These are phyloP conservation scores for Euphorbia lathyris DNA, from an alignment of 345 rosid genomes.

Conservation along the genomic window DNA sequence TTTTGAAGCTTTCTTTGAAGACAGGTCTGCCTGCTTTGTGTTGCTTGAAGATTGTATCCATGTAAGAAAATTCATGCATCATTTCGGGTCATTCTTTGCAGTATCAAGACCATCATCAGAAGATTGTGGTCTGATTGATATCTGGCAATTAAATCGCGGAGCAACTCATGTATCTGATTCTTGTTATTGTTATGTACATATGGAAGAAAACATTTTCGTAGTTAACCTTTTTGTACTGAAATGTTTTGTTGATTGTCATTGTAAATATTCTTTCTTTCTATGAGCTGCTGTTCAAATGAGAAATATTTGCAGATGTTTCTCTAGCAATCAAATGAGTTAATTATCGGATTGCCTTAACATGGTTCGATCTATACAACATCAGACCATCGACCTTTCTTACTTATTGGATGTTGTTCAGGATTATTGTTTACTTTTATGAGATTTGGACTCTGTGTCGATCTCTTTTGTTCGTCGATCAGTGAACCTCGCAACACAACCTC, in stretches of 20 bases:
- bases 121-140: background rate
- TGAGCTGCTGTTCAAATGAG: background rate
- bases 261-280: too few species aligned
- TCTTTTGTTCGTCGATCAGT: too few species aligned
- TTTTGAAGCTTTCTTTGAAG: background rate
- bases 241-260: background rate
- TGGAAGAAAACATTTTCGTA: background rate
- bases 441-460: too few species aligned
- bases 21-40: background rate
- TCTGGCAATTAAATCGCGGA: background rate
- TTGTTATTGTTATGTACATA: conserved; percentile 5
- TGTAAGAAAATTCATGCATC: background rate
- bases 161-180: background rate
- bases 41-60: background rate
- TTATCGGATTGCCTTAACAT: too few species aligned
- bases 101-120: background rate
- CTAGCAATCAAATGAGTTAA: too few species aligned
- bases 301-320: too few species aligned
- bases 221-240: background rate
- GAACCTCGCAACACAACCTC: too few species aligned
- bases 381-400: too few species aligned
- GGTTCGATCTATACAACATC: too few species aligned
- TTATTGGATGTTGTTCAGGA: too few species aligned
- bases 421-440: too few species aligned
- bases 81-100: background rate